A percentile compares a stretch with the other conserved stretches of the same genome.
These are phyloP conservation scores for Malbranchea cinnamomea DNA, from an alignment of 2,329 filamentous ascomycete species.

Conservation along the genomic window DNA sequence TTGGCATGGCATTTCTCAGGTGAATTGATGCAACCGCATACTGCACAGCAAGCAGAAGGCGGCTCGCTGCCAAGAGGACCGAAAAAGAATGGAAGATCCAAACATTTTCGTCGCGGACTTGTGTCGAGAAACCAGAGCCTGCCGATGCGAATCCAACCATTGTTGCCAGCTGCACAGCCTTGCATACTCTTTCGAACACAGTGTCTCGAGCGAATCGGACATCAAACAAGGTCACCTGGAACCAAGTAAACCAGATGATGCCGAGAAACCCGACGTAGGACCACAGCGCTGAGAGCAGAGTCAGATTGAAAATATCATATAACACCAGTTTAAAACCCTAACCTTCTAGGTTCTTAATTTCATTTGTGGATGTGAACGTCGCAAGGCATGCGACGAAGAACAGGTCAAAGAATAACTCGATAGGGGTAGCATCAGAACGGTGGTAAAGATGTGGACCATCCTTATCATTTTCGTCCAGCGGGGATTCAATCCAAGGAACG, in stretches of 20 bases:
- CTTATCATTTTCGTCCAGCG: conserved; percentile 17
- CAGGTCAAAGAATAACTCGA: conserved; percentile 45
- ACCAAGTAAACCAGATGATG: conserved; percentile 55
- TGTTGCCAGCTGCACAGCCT: conserved; percentile 46
- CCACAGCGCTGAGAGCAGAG: conserved; percentile 26
- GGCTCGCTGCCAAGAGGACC: conserved; percentile 35
- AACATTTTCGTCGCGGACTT: conserved; percentile 23
- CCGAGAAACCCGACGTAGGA: conserved; percentile 40
- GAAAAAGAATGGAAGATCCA: conserved; percentile 31
- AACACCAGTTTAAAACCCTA: conserved; percentile 11
- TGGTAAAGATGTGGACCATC: conserved; percentile 21
- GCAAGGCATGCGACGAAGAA: conserved; percentile 52
- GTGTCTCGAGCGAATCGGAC: conserved; percentile 51
- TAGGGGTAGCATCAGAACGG: conserved; percentile 35
- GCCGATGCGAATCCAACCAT: conserved; percentile 52
- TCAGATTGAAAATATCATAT: no score
- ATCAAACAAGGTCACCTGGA: conserved; percentile 48
- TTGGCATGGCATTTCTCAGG: conserved; percentile 7
- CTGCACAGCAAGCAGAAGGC: conserved; percentile 39
- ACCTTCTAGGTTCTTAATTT: conserved; percentile 36
- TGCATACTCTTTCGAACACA: conserved; percentile 45
- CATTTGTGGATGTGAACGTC: conserved; percentile 43
- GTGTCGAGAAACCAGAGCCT: conserved; percentile 29
- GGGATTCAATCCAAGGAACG: conserved; percentile 22
- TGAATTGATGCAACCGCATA: conserved; percentile 30